Base-by-base conservation (phyloP, 2,329 filamentous ascomycete genomes). In the Hirsutella rhossiliensis region DNA sequence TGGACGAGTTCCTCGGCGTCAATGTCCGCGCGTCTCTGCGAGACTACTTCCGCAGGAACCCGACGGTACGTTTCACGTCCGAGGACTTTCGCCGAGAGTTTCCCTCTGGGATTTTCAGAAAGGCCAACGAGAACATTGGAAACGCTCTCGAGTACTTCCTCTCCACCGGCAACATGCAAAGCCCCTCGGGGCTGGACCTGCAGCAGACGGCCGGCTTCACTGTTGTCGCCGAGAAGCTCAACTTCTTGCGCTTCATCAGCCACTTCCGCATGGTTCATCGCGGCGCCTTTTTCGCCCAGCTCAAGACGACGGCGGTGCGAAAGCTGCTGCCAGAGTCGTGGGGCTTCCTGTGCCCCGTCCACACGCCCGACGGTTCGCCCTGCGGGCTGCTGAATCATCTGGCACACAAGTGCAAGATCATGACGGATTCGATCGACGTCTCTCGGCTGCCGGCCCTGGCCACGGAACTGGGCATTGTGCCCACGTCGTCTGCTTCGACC, bases 221-320 rank as follows among this genome's bases (percentile, higher is more conserved):
- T 0, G 88, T 98, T 42, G 89, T 97, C 42, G 92, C 92, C 3
- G 92, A 98, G 62, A 97, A 97, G 73, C 90, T 98, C 61, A 98
- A 98, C 68, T 98, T 97, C 62, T 80, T 94, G 57, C 87, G 92
- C 56, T 98, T 97, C 68, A 94, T 98, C 68, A 92, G 87, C 63
- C 92, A 98, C 64, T 98, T 98, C 75, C 84, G 92, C 53, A 96
- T 96, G 88, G 87, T 98, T 46, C 92, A 98, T 69, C 81, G 92
- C 80, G 92, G 92, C 72, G 92, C 87, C 60, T 98, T 98, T 76
- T 98, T 98, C 62, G 92, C 92, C 4, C 87, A 97, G 61, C 68
- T 98, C 51, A 97, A 96, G 67, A 98, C 92, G 0, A 98, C 92
- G 0, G 92, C 92, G 0, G 92, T 98, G 42, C 80, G 92, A 68